Evolutionary conservation across 495 filamentous ascomycete species (phyloP), one percentile per base, ranked within the genome.

Genomic region (Penicillium flavigenum): DNA sequence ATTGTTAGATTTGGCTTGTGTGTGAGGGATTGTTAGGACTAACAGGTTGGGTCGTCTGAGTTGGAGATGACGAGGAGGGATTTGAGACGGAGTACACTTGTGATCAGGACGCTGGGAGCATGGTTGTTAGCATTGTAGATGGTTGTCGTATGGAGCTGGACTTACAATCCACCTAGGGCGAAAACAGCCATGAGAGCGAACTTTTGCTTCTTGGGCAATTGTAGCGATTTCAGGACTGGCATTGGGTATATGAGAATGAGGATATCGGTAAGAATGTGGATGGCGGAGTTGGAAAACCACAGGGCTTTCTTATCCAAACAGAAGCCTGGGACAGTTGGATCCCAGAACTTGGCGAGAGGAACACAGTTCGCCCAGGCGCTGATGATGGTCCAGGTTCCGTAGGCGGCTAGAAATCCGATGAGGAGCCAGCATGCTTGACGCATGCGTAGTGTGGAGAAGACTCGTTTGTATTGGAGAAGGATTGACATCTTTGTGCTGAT

Each of bases 81-180:
- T 38, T 77, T 65, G 27, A 84, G 65, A 24, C 81, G 80, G 26
- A 84, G 76, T 31, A 83, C 74, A 41, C 78, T 84, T 42, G 81
- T 83, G 26, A 82, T 74, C 53, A 80, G 70, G 1, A 79, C 81
- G 56, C 81, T 78, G 42, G 70, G 59, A n/a, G n/a, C n/a, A 20
- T 39, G n/a, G 41, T 10, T 16, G 45, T 59, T 54, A 68, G 61
- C 34, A 54, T 45, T 56, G 22, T 12, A 27, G 1, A 51, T 43
- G n/a, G n/a, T 9, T 39, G 6, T 39, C 16, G 6, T 17, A 39
- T 39, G 6, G 34, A 38, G 44, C 12, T 20, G 19, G 47, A 68
- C 74, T 58, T 64, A 79, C 79, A 77, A 79, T 62, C 64, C 67
- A 47, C 79, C 79, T 0, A 81, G 65, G 0, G 75, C 67, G 56